Evolutionary conservation across 1,284 basidiomycete genomes (phyloP).

Genomic region (Kalmanozyma brasiliensis): DNA sequence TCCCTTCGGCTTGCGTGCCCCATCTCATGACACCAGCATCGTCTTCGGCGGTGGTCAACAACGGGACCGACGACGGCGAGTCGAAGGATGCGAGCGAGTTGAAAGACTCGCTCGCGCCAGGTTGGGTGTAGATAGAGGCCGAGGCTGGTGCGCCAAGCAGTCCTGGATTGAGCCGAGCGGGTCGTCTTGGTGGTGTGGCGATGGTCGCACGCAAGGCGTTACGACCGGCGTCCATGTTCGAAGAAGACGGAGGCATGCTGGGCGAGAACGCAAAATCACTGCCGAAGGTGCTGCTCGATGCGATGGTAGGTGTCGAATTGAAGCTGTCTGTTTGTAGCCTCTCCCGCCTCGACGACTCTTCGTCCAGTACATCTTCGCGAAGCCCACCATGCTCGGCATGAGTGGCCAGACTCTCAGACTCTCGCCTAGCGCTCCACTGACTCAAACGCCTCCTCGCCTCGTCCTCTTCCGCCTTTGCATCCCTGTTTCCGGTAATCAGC

Average conservation of each 20-base stretch:
- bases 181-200: constrained; percentile 7
- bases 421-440: constrained; percentile 18
- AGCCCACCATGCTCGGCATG: too few species aligned
- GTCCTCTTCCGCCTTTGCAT: constrained; percentile 41
- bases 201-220: neutral
- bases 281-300: constrained; percentile 16
- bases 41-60: constrained; percentile 24
- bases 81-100: constrained; percentile 21
- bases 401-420: too few species aligned
- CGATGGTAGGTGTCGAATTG: constrained; percentile 21
- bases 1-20: constrained; percentile 34
- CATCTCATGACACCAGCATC: constrained; percentile 27
- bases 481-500: constrained; percentile 28
- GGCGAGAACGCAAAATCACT: constrained; percentile 4
- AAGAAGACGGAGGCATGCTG: neutral
- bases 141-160: constrained; percentile 1
- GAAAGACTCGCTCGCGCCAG: constrained; percentile 25
- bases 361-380: too few species aligned
- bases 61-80: constrained; percentile 12
- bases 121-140: constrained; percentile 24
- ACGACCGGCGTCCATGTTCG: neutral
- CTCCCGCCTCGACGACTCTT: neutral
- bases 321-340: constrained; percentile 13
- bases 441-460: constrained; percentile 16
- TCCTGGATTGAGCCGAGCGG: constrained; percentile 9